Base-by-base conservation (phyloP, 208 protist genomes). In the Trypanosoma rangeli region DNA sequence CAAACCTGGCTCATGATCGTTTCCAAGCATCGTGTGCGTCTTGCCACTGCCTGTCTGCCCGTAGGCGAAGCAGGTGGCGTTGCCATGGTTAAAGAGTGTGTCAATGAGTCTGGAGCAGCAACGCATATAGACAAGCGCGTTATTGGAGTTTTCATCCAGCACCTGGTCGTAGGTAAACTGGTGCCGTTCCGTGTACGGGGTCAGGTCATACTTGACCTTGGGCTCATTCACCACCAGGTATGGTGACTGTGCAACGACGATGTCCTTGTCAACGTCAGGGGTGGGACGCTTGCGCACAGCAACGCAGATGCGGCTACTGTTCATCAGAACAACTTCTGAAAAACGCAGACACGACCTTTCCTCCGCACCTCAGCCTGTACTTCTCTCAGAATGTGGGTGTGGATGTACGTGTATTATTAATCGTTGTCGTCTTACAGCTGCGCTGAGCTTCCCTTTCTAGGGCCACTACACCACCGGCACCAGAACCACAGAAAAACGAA, bases 1-100 rank as follows among this genome's bases (percentile, higher is more conserved):
- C 13, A 99, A 72, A 49, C 98, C 97, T 9, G 84, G 74, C 65
- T 96, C 82, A 54, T 84, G 78, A 62, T 74, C 57, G 22, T 92
- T 94, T 31, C 96, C 95, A 13, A 98, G 82, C 95, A 98, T 98
- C 54, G 90, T 96, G 78, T 88, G 79, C 56, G 85, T 98, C 83
- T 99, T 98, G 46, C 97, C 97, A 35, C 83, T 91, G 35, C 97
- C 97, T n/a, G 97, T 99, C 72, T 99, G 97, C 26, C 98, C 98
- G 72, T 99, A 99, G 22, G 97, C 97, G 80, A 99, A 99, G 75
- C 96, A 98, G 13, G 98, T 99, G 5, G 96, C 98, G 37, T 97
- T 97, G 39, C 96, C 97, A 53, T 95, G 76, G 54, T 86, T 89
- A 74, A 99, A 98, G 9, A 99, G 91, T n/a, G 92, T 97, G 50